Percentiles rank a stretch among this genome's conserved stretches.
These are phyloP conservation scores for Apiospora malaysiana DNA, from an alignment of 2,329 filamentous ascomycete species.

Conservation along the genomic window DNA sequence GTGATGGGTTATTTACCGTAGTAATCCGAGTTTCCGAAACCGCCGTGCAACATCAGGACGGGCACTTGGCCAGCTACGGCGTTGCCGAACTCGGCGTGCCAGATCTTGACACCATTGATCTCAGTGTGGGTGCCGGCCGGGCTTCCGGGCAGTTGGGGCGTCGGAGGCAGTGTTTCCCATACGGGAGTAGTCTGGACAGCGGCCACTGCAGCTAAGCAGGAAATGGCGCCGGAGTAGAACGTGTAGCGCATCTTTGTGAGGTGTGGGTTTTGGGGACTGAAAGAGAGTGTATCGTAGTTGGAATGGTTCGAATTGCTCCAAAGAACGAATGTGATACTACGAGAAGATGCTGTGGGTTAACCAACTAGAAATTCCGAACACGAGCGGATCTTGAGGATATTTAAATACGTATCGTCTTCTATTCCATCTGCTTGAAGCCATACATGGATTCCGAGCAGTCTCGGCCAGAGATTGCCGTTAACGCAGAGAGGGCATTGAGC, in stretches of 20 bases:
- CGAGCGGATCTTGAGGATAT: neutral
- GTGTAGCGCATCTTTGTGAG: conserved; percentile 8
- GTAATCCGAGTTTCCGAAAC: conserved; percentile 49
- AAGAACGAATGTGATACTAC: conserved; percentile 10
- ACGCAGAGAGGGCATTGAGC: neutral
- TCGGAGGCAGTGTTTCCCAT: conserved; percentile 44
- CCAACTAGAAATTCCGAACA: neutral
- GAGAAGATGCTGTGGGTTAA: neutral
- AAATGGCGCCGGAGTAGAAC: neutral
- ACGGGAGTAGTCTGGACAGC: conserved; percentile 28
- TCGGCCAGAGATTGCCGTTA: neutral
- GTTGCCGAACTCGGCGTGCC: conserved; percentile 48
- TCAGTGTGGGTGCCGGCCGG: conserved; percentile 36
- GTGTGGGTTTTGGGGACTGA: too few relatives aligned
- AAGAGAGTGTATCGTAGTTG: conserved; percentile 9
- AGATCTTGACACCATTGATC: conserved; percentile 47
- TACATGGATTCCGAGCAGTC: neutral
- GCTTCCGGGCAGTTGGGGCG: conserved; percentile 44
- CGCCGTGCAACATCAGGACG: conserved; percentile 47
- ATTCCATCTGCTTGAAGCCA: neutral
- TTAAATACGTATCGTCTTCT: neutral
- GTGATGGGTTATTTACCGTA: conserved; percentile 26
- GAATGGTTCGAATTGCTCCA: neutral
- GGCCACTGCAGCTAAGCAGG: neutral
- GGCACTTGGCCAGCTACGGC: conserved; percentile 39